phyloP scores from a whole-genome alignment of 495 filamentous ascomycete genomes.

The Neurospora sp. region DNA sequence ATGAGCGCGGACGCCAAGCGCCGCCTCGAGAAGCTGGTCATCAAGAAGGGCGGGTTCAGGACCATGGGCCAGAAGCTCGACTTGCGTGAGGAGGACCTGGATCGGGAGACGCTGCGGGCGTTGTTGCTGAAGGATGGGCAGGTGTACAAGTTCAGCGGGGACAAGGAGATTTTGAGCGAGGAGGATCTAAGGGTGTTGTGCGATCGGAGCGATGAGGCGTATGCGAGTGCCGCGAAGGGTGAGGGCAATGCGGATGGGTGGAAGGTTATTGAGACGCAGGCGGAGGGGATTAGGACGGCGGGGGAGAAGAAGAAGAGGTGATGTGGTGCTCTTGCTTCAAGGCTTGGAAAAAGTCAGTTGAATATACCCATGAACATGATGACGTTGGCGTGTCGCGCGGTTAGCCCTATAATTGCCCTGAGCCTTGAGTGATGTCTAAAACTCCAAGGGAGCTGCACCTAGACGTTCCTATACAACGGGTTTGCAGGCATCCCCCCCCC shows the following conservation, averaged over 20 bases:
- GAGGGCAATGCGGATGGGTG: slow-evolving; percentile 53
- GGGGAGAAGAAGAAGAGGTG: slow-evolving; percentile 1
- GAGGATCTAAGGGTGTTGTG: slow-evolving; percentile 68
- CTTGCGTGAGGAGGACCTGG: slow-evolving; percentile 32
- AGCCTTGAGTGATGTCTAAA: no score
- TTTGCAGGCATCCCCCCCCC: not conserved
- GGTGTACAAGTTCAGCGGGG: slow-evolving; percentile 46
- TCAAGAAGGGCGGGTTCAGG: slow-evolving; percentile 76
- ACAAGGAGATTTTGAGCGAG: slow-evolving; percentile 59
- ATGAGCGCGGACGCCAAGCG: slow-evolving; percentile 87
- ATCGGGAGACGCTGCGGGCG: slow-evolving; percentile 48
- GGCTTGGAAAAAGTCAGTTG: not conserved
- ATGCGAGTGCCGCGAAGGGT: slow-evolving; percentile 65
- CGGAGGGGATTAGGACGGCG: slow-evolving; percentile 32
- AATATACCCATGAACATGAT: not conserved
- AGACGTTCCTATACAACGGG: not conserved
- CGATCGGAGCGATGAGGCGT: slow-evolving; percentile 80
- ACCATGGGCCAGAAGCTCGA: slow-evolving; percentile 51
- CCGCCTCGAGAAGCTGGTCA: slow-evolving; percentile 88
- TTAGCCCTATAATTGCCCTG: no score
- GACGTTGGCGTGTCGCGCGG: not conserved
- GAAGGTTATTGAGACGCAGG: slow-evolving; percentile 55
- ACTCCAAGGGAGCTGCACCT: no score
- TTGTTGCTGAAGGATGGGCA: slow-evolving; percentile 56
- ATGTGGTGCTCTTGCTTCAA: not conserved